A percentile compares a stretch with the other conserved stretches of the same genome.
phyloP scores from a whole-genome alignment of 352 stramenopile species.

The Globisporangium alternatum region DNA sequence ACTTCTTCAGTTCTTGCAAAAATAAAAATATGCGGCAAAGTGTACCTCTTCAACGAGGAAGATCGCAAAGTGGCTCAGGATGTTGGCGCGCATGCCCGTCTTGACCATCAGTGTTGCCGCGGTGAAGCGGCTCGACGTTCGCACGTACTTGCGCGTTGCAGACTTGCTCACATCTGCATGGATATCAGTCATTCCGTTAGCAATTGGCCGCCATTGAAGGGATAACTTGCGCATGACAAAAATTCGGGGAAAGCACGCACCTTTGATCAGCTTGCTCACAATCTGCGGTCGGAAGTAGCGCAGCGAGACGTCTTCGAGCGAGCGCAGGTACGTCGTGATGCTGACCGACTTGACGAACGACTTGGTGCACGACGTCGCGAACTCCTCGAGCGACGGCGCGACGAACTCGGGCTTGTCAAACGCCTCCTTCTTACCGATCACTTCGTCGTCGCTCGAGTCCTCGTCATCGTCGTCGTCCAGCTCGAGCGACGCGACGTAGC shows the following conservation, averaged over 20 bases:
- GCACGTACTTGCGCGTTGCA: conserved; percentile 69
- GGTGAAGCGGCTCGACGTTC: conserved; percentile 53
- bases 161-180: conserved; percentile 69
- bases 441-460: conserved; percentile 46
- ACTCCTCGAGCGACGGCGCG: conserved; percentile 53
- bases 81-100: conserved; percentile 73
- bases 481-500: conserved; percentile 72
- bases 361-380: conserved; percentile 45
- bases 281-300: conserved; percentile 46
- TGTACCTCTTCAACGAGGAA: conserved; percentile 82
- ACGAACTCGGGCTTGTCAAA: conserved; percentile 44
- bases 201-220: background rate
- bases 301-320: conserved; percentile 68
- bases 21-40: background rate
- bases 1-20: too few species aligned
- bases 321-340: conserved; percentile 77
- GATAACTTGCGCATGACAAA: background rate
- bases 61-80: conserved; percentile 73
- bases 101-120: conserved; percentile 65
- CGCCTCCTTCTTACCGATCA: conserved; percentile 27
- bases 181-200: background rate
- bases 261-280: conserved; percentile 83
- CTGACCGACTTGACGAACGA: conserved; percentile 77
- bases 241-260: conserved; percentile 19
- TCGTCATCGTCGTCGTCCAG: conserved; percentile 58